phyloP scores from a whole-genome alignment of 805 yeast genomes.

The Teunomyces pallodes region DNA sequence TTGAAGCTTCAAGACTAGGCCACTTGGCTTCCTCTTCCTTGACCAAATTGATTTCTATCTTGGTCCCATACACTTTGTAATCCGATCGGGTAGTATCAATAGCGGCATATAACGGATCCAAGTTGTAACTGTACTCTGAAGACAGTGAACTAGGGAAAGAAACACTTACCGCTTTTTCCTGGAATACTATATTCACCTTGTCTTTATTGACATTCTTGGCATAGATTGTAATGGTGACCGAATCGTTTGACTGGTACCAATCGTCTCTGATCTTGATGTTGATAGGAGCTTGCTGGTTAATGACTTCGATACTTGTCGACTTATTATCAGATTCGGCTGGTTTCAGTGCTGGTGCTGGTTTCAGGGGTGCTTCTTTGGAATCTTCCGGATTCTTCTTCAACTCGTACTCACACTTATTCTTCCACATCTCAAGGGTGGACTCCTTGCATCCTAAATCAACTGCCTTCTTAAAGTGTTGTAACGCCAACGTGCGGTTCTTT shows the following conservation, averaged over 20 bases:
- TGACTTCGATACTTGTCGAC: constrained; percentile 29
- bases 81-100: constrained; percentile 48
- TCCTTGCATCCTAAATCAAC: constrained; percentile 43
- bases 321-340: constrained; percentile 3
- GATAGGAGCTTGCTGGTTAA: constrained; percentile 40
- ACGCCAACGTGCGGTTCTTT: constrained; percentile 42
- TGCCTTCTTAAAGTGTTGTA: constrained; percentile 42
- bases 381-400: constrained; percentile 19
- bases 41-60: constrained; percentile 63
- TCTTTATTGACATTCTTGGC: constrained; percentile 62
- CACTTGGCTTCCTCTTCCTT: constrained; percentile 52
- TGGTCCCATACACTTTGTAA: constrained; percentile 61
- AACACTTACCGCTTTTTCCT: constrained; percentile 34
- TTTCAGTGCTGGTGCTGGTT: not conserved
- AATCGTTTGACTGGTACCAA: constrained; percentile 59
- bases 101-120: constrained; percentile 51
- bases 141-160: constrained; percentile 48
- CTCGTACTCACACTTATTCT: constrained; percentile 34
- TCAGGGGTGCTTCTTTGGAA: not conserved
- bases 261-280: constrained; percentile 37
- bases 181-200: constrained; percentile 40
- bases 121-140: constrained; percentile 55
- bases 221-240: constrained; percentile 67
- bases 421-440: constrained; percentile 49
- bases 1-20: constrained; percentile 46